Percentiles rank a stretch among this genome's conserved stretches.
These are phyloP conservation scores for Pseudogymnoascus sp. DNA, from an alignment of 2,329 filamentous ascomycete genomes.

Conservation along the genomic window DNA sequence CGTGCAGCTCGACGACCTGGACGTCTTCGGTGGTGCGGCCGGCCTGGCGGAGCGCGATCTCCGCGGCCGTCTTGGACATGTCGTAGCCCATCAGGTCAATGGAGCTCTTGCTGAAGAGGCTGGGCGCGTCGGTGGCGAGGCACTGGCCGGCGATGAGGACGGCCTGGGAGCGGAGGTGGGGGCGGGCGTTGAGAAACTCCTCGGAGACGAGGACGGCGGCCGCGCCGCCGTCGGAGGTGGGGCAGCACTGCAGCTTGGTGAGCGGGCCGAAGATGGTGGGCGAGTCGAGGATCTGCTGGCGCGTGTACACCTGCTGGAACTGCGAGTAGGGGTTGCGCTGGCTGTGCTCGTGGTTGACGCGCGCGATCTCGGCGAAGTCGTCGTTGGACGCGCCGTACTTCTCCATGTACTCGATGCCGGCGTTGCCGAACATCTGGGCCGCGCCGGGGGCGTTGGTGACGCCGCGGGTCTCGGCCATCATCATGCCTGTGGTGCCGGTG, in stretches of 20 bases:
- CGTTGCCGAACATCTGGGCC: slow-evolving; percentile 93
- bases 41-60: slow-evolving; percentile 66
- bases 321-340: slow-evolving; percentile 95
- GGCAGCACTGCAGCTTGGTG: slow-evolving; percentile 98
- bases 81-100: slow-evolving; percentile 87
- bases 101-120: slow-evolving; percentile 68
- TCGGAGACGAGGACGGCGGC: slow-evolving; percentile 85
- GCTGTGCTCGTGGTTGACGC: slow-evolving; percentile 87
- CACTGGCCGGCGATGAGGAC: slow-evolving; percentile 82
- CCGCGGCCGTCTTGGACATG: slow-evolving; percentile 69
- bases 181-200: slow-evolving; percentile 76
- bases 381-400: slow-evolving; percentile 77
- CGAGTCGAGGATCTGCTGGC: slow-evolving; percentile 69
- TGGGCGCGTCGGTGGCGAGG: slow-evolving; percentile 75
- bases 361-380: slow-evolving; percentile 91
- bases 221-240: slow-evolving; percentile 86
- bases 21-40: slow-evolving; percentile 61
- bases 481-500: slow-evolving; percentile 60
- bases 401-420: slow-evolving; percentile 89
- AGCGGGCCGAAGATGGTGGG: slow-evolving; percentile 77
- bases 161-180: slow-evolving; percentile 75
- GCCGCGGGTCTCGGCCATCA: slow-evolving; percentile 79
- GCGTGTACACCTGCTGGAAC: slow-evolving; percentile 85
- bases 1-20: slow-evolving; percentile 85
- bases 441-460: slow-evolving; percentile 75